phyloP scores from a whole-genome alignment of 176 grass and related monocot species.

The Bothriochloa decipiens region DNA sequence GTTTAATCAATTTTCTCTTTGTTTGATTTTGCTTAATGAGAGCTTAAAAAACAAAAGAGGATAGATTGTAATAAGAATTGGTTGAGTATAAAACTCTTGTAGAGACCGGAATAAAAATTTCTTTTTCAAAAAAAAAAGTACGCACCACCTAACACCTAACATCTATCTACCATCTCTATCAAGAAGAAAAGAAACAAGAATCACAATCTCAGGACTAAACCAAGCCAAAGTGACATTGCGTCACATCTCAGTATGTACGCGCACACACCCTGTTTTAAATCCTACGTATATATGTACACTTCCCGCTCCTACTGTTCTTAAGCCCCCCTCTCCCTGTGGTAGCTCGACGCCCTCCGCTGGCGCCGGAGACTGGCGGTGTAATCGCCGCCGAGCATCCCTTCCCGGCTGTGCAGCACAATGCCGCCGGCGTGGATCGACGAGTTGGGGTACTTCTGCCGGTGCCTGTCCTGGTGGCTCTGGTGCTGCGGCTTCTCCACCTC shows the following conservation, averaged over 20 bases:
- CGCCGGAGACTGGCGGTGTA: slow-evolving; percentile 30
- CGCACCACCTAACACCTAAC: slow-evolving; percentile 27
- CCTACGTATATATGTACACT: slow-evolving; percentile 1
- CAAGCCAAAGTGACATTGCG: slow-evolving; percentile 48
- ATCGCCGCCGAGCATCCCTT: slow-evolving; percentile 36
- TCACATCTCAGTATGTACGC: slow-evolving; percentile 50
- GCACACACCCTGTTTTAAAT: neutral
- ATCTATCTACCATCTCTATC: slow-evolving; percentile 30
- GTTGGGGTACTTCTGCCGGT: slow-evolving; percentile 68
- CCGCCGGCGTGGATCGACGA: slow-evolving; percentile 66
- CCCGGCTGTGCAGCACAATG: slow-evolving; percentile 46
- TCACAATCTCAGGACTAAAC: slow-evolving; percentile 10
- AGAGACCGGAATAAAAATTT: too few species aligned
- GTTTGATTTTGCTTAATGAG: too few species aligned
- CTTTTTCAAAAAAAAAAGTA: too few species aligned
- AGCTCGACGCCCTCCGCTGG: slow-evolving; percentile 48
- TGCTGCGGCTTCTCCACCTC: slow-evolving; percentile 31
- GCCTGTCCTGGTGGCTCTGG: slow-evolving; percentile 61
- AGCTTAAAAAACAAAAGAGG: too few species aligned
- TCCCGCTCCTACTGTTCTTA: slow-evolving; percentile 37
- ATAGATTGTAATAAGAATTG: too few species aligned
- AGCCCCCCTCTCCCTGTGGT: slow-evolving; percentile 46
- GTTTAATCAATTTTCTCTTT: too few species aligned
- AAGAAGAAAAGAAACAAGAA: slow-evolving; percentile 41
- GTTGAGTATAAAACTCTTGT: too few species aligned